Evolutionary conservation across 1,284 basidiomycete genomes (phyloP), one percentile per base, ranked within the genome.

Genomic region (Schizophyllum amplum): DNA sequence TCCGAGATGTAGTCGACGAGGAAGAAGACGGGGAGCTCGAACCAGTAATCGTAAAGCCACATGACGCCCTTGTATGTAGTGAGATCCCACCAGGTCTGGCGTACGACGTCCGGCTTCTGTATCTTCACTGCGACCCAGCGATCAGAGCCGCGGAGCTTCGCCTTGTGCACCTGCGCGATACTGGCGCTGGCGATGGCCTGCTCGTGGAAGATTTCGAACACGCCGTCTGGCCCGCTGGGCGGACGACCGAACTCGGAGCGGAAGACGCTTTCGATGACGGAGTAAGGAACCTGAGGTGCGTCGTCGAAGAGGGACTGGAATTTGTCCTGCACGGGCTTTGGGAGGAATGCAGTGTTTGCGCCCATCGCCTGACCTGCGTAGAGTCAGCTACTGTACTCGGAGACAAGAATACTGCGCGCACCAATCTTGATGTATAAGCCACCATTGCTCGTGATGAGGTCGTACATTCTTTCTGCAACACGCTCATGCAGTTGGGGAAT

Each of bases 341-440:
- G 93, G 4, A 96, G 78, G 1, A 95, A 69, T 0, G 87, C 87
- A 0, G 92, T 86, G 70, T 94, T 94, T 13, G 90, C 84, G 6
- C 87, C 92, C 51, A 92, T 83, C 6, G 88, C 87, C 68, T 90
- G 87, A 3, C 86, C 86, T 77, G 49, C 7, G 55, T 11, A 49
- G 54, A 26, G 25, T 33, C 27, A 56, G 25, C 24, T 27, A 33
- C 21, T 55, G 25, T 24, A 42, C 27, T 47, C 3, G 24, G 53
- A 42, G 27, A 51, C 25, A 42, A 21, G 42, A 24, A 48, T 11
- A 54, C 47, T 24, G 24, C 61, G 73, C 77, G 70, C 69, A 75
- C 90, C 92, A 33, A 94, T 87, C 70, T 96, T 96, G 66, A 95
- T 90, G 69, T 94, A 95, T 7, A 95, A 74, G 1, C 93, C 93